These are phyloP conservation scores for Margaritispora aquatica DNA, from an alignment of 495 filamentous ascomycete genomes.

Conservation along the genomic window DNA sequence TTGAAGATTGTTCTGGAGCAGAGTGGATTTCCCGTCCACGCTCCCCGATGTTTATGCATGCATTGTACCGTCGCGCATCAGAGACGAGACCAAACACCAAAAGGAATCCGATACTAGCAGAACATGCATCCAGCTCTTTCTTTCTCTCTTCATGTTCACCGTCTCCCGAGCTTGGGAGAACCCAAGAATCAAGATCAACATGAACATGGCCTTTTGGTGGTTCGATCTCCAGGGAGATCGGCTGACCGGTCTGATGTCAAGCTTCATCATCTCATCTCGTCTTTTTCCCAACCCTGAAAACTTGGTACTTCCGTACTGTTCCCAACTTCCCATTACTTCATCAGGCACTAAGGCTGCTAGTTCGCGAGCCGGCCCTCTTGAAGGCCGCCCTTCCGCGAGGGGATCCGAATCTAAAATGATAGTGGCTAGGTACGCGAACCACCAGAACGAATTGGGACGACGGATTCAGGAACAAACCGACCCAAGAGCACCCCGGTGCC, in stretches of 20 bases:
- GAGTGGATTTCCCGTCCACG: neutral
- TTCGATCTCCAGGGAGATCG: neutral
- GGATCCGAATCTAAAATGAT: neutral
- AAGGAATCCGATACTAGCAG: neutral
- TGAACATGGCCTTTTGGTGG: neutral
- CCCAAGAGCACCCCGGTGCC: neutral
- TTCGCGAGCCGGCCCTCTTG: neutral
- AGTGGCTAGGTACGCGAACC: slow-evolving; percentile 8
- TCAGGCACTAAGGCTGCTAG: neutral
- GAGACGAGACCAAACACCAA: neutral
- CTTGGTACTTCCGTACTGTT: neutral
- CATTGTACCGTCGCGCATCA: too few relatives aligned
- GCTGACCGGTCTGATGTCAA: neutral
- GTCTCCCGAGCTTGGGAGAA: neutral
- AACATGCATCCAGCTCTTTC: neutral
- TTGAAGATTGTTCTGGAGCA: neutral
- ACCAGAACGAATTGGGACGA: neutral
- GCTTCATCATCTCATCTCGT: neutral
- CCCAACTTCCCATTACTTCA: too few relatives aligned
- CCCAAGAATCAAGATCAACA: neutral
- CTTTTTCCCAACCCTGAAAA: neutral
- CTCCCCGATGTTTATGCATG: neutral
- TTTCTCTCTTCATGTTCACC: too few relatives aligned
- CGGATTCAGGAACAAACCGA: slow-evolving; percentile 2
- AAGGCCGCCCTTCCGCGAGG: neutral